These are phyloP conservation scores for Colletotrichum tofieldiae DNA, from an alignment of 2,329 filamentous ascomycete genomes.

Conservation along the genomic window DNA sequence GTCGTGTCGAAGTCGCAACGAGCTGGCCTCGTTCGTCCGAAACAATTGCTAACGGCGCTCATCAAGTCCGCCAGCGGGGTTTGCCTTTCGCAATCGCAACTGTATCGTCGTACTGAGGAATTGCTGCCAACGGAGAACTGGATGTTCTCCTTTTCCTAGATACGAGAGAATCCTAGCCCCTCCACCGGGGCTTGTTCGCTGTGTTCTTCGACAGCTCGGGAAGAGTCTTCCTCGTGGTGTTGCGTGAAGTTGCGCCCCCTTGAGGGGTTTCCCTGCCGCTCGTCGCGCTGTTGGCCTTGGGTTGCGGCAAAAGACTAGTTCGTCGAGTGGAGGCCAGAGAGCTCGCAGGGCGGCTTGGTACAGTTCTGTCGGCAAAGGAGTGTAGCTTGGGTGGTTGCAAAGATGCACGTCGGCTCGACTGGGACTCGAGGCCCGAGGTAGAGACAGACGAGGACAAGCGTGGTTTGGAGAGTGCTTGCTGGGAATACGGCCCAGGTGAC, in stretches of 20 bases:
- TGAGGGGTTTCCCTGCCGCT: constrained; percentile 66
- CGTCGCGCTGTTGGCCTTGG: constrained; percentile 53
- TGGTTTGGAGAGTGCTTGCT: constrained; percentile 62
- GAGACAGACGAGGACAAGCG: constrained; percentile 62
- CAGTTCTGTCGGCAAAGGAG: constrained; percentile 50
- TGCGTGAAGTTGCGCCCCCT: constrained; percentile 61
- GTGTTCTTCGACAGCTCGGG: constrained; percentile 50
- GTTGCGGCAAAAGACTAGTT: constrained; percentile 69
- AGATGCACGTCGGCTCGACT: constrained; percentile 65
- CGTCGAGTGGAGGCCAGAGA: constrained; percentile 69
- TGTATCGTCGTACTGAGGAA: not conserved
- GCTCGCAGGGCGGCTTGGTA: constrained; percentile 66
- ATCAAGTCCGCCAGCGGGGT: constrained; percentile 41
- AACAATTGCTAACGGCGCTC: not conserved
- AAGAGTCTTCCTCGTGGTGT: constrained; percentile 58
- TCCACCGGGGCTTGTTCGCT: constrained; percentile 66
- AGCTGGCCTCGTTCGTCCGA: not conserved
- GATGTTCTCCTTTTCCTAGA: constrained; percentile 6
- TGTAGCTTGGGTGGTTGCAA: constrained; percentile 63
- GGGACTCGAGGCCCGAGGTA: constrained; percentile 54
- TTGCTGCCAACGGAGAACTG: constrained; percentile 4
- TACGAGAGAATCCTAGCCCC: constrained; percentile 50
- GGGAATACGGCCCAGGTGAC: constrained; percentile 65
- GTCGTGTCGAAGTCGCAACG: not conserved
- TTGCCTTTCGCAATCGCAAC: constrained; percentile 12